Evolutionary conservation across 768 basidiomycete species (phyloP).

Genomic region (Lactifluus volemus): DNA sequence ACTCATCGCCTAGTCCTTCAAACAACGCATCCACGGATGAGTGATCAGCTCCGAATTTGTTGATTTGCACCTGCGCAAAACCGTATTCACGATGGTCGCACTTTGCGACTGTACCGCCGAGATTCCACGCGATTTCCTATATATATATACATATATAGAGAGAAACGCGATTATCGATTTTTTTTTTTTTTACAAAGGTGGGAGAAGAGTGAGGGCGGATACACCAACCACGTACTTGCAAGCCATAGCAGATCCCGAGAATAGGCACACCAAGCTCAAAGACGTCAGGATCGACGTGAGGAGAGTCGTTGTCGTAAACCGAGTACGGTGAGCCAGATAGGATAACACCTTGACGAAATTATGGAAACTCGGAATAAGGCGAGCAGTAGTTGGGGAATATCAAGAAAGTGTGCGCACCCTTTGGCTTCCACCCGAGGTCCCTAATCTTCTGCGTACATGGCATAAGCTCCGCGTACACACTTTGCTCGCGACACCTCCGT

Average conservation of each 20-base stretch:
- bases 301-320: slow-evolving; percentile 87
- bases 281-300: slow-evolving; percentile 88
- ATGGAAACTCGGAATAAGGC: background rate
- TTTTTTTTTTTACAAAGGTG: too few relatives aligned
- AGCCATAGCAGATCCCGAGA: slow-evolving; percentile 94
- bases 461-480: slow-evolving; percentile 95
- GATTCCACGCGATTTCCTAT: slow-evolving; percentile 88
- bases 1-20: slow-evolving; percentile 75
- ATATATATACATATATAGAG: background rate
- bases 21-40: slow-evolving; percentile 67
- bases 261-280: slow-evolving; percentile 86
- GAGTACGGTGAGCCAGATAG: slow-evolving; percentile 98
- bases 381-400: background rate
- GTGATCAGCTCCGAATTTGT: slow-evolving; percentile 44
- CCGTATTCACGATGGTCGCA: slow-evolving; percentile 96
- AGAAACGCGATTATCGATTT: background rate
- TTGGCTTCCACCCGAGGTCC: slow-evolving; percentile 88
- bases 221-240: slow-evolving; percentile 52
- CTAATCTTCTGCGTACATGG: slow-evolving; percentile 89
- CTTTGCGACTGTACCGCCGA: slow-evolving; percentile 75
- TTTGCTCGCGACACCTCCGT: slow-evolving; percentile 92
- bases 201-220: background rate
- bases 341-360: slow-evolving; percentile 62
- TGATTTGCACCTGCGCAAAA: slow-evolving; percentile 71
- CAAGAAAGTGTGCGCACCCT: slow-evolving; percentile 46